Conservation (phyloP, 345 rosid species). For the Luvunga scandens region DNA sequence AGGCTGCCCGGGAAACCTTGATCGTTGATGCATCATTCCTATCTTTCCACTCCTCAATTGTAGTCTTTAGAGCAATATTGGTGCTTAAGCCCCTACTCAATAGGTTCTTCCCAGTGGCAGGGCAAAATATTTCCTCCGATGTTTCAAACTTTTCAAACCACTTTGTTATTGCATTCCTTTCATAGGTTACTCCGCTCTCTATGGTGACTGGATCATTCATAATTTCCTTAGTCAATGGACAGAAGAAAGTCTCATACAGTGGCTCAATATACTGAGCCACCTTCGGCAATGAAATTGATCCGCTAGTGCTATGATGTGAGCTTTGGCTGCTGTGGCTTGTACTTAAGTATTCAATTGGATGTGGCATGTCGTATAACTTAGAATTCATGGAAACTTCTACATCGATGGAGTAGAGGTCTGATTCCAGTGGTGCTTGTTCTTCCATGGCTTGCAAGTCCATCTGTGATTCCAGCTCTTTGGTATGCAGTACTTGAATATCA, state of each 20-base stretch:
- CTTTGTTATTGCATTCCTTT: conserved; percentile 54
- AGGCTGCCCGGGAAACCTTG: conserved; percentile 66
- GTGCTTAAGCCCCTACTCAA: conserved; percentile 35
- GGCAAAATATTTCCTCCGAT: conserved; percentile 53
- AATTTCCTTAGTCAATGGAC: conserved; percentile 73
- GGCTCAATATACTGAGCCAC: conserved; percentile 65
- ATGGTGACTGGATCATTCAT: conserved; percentile 91
- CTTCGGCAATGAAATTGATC: conserved; percentile 38
- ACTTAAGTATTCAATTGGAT: conserved; percentile 23
- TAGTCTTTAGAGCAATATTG: conserved; percentile 62
- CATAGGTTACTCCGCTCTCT: conserved; percentile 78
- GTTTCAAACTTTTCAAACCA: conserved; percentile 54
- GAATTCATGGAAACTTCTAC: conserved; percentile 40
- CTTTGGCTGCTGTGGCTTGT: conserved; percentile 35
- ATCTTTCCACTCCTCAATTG: conserved; percentile 77
- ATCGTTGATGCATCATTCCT: conserved; percentile 70
- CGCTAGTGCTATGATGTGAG: conserved; percentile 26
- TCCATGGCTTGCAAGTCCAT: conserved; percentile 11
- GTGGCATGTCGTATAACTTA: conserved; percentile 22
- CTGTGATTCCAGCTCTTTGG: conserved; percentile 19
- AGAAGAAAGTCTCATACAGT: conserved; percentile 69
- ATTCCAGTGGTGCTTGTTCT: conserved; percentile 29
- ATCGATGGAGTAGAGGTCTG: conserved; percentile 63
- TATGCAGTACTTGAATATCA: conserved; percentile 24
- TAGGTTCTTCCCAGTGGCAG: conserved; percentile 52